Conservation (phyloP, 306 rosid species). For the Sicyos baderoa region DNA sequence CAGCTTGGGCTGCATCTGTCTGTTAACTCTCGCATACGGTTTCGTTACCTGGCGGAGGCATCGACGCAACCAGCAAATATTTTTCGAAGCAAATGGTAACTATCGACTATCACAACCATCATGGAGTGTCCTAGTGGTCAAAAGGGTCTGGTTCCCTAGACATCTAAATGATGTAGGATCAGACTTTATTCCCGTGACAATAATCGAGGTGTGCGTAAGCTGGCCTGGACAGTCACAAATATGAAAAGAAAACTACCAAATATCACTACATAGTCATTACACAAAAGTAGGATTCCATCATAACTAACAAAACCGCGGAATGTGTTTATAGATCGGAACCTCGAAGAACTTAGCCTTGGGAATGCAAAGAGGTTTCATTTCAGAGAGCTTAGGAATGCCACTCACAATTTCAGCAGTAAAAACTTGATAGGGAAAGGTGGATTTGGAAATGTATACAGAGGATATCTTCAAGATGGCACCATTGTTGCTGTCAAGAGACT, state of each 20-base stretch:
- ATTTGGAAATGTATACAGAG: conserved; percentile 61
- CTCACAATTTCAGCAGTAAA: conserved; percentile 56
- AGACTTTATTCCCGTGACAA: too few species aligned
- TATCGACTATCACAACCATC: too few species aligned
- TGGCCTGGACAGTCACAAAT: too few species aligned
- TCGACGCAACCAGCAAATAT: conserved; percentile 67
- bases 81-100: conserved; percentile 70
- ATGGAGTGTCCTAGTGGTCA: too few species aligned
- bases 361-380: conserved; percentile 51
- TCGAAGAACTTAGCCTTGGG: conserved; percentile 47
- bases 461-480: conserved; percentile 48
- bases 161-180: too few species aligned
- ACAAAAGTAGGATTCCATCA: neutral
- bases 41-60: conserved; percentile 85
- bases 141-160: too few species aligned
- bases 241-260: neutral
- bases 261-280: neutral
- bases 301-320: neutral
- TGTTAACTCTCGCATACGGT: conserved; percentile 60
- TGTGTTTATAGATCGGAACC: conserved; percentile 36
- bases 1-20: conserved; percentile 66
- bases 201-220: too few species aligned
- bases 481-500: conserved; percentile 56
- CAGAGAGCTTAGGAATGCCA: conserved; percentile 57
- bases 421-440: conserved; percentile 61